These are phyloP conservation scores for Xerocomus minutiporus DNA, from an alignment of 1,284 basidiomycete genomes.

Conservation along the genomic window DNA sequence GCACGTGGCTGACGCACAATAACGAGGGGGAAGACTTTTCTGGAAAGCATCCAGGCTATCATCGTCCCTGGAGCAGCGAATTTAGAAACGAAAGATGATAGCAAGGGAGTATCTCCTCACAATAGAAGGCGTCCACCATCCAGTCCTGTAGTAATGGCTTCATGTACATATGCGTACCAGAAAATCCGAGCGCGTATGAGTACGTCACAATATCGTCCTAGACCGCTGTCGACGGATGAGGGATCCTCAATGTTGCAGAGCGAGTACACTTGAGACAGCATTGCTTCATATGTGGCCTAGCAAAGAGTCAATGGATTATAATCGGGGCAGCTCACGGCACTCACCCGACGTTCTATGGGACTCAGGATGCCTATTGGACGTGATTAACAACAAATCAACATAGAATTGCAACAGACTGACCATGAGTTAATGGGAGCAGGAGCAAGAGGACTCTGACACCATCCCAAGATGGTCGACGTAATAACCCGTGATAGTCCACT, in stretches of 20 bases:
- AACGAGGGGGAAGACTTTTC: conserved; percentile 49
- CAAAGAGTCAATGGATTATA: conserved; percentile 8
- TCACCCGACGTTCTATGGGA: conserved; percentile 49
- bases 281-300: conserved; percentile 55
- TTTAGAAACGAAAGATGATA: conserved; percentile 11
- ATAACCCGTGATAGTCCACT: conserved; percentile 71
- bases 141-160: conserved; percentile 74
- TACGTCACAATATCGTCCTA: conserved; percentile 55
- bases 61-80: conserved; percentile 17
- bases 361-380: conserved; percentile 39
- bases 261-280: conserved; percentile 63
- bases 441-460: conserved; percentile 76
- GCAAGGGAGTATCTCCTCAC: conserved; percentile 40
- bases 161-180: conserved; percentile 81
- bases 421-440: conserved; percentile 75
- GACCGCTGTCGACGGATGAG: conserved; percentile 46
- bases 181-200: conserved; percentile 72
- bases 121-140: conserved; percentile 72
- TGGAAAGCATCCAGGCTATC: conserved; percentile 50
- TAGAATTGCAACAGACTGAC: conserved; percentile 36
- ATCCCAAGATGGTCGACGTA: conserved; percentile 83
- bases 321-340: conserved; percentile 7
- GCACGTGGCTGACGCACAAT: conserved; percentile 27
- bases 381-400: conserved; percentile 11
- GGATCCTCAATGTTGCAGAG: conserved; percentile 56